Evolutionary conservation across 768 basidiomycete genomes (phyloP).

Genomic region (Chiua virens): DNA sequence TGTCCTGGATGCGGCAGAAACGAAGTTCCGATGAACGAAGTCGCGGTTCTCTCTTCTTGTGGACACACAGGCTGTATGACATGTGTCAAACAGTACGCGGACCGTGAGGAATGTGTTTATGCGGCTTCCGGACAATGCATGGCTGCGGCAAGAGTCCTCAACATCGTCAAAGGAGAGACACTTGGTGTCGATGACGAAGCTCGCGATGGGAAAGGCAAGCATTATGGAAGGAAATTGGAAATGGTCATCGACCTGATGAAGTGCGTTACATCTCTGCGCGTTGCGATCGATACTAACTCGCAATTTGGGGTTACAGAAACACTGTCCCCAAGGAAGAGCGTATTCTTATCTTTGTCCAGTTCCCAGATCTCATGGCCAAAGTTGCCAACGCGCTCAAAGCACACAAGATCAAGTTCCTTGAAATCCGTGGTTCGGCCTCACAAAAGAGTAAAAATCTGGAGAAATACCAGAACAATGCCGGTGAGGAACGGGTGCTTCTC

Average conservation of each 20-base stretch:
- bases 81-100: slow-evolving; percentile 73
- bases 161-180: slow-evolving; percentile 78
- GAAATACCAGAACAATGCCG: slow-evolving; percentile 81
- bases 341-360: slow-evolving; percentile 93
- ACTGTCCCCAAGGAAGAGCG: slow-evolving; percentile 74
- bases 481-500: slow-evolving; percentile 76
- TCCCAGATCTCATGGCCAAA: slow-evolving; percentile 90
- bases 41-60: slow-evolving; percentile 88
- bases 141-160: slow-evolving; percentile 77
- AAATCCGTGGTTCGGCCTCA: slow-evolving; percentile 77
- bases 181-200: slow-evolving; percentile 78
- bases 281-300: background rate
- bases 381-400: slow-evolving; percentile 78
- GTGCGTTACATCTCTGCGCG: slow-evolving; percentile 39
- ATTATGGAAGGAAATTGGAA: slow-evolving; percentile 83
- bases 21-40: slow-evolving; percentile 59
- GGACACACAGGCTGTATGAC: slow-evolving; percentile 83
- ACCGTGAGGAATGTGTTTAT: slow-evolving; percentile 80
- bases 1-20: slow-evolving; percentile 64
- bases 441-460: slow-evolving; percentile 81
- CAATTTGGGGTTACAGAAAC: slow-evolving; percentile 42
- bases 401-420: slow-evolving; percentile 72
- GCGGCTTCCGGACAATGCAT: slow-evolving; percentile 67
- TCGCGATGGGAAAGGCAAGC: slow-evolving; percentile 69
- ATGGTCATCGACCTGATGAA: slow-evolving; percentile 73